Percentiles rank a stretch among this genome's conserved stretches.
These are phyloP conservation scores for Boletus tomentosulus DNA, from an alignment of 768 basidiomycete genomes.

Conservation along the genomic window DNA sequence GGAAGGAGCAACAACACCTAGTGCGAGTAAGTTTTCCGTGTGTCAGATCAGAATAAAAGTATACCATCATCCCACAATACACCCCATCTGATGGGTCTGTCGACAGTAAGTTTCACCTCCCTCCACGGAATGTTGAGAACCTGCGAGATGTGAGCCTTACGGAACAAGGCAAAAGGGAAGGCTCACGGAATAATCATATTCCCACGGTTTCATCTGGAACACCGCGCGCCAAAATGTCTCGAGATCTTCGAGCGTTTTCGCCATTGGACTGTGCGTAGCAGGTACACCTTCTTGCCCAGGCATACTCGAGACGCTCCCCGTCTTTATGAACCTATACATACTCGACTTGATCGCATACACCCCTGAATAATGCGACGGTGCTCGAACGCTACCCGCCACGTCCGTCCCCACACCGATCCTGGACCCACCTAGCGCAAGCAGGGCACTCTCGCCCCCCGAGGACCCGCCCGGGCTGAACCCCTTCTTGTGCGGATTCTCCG, in stretches of 20 bases:
- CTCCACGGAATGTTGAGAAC: constrained; percentile 34
- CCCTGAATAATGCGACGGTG: constrained; percentile 64
- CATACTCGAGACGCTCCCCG: constrained; percentile 44
- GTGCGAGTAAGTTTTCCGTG: not conserved
- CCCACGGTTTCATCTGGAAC: constrained; percentile 59
- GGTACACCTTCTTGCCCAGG: constrained; percentile 57
- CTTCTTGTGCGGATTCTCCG: constrained; percentile 57
- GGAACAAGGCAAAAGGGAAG: not conserved
- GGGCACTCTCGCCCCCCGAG: constrained; percentile 62
- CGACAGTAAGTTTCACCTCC: constrained; percentile 38
- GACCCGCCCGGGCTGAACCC: constrained; percentile 61
- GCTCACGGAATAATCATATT: constrained; percentile 52
- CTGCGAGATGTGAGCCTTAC: constrained; percentile 12
- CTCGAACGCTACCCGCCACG: constrained; percentile 64
- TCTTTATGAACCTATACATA: constrained; percentile 51
- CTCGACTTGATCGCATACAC: constrained; percentile 59
- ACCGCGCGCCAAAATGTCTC: constrained; percentile 64
- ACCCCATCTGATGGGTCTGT: constrained; percentile 56
- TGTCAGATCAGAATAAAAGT: not conserved
- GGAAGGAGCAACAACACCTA: constrained; percentile 55
- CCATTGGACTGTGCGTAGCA: constrained; percentile 55
- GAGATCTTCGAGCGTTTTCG: constrained; percentile 56
- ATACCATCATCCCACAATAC: constrained; percentile 62
- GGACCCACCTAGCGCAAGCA: constrained; percentile 57
- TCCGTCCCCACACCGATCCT: constrained; percentile 66